Evolutionary conservation across 768 basidiomycete species (phyloP).

Genomic region (Crucibulum laeve): DNA sequence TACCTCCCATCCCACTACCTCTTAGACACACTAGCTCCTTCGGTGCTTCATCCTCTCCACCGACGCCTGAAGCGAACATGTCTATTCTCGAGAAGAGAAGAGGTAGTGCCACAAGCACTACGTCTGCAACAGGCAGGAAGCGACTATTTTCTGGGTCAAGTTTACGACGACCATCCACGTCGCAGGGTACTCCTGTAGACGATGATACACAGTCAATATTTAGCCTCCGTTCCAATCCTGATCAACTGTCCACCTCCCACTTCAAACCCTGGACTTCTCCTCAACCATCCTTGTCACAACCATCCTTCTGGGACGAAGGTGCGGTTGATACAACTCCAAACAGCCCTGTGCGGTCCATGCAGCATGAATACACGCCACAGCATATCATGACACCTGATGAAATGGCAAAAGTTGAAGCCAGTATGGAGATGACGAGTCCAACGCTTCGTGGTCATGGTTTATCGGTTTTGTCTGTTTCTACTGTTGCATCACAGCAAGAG

Average conservation of each 20-base stretch:
- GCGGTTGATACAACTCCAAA: conserved; percentile 27
- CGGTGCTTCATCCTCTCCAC: conserved; percentile 20
- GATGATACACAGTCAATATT: conserved; percentile 55
- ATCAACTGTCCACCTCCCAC: conserved; percentile 21
- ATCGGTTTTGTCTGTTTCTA: too few species aligned
- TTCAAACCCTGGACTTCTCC: conserved; percentile 16
- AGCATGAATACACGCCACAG: conserved; percentile 51
- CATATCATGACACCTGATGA: conserved; percentile 67
- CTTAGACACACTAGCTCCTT: conserved; percentile 27
- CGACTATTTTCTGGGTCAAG: conserved; percentile 65
- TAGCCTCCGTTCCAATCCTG: conserved; percentile 44
- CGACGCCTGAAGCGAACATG: conserved; percentile 12
- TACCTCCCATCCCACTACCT: conserved; percentile 45
- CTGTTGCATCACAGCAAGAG: too few species aligned
- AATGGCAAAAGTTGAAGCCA: conserved; percentile 52
- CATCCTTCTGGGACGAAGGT: conserved; percentile 49
- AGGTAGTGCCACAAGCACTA: conserved; percentile 21
- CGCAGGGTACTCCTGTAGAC: conserved; percentile 33
- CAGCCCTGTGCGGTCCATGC: conserved; percentile 22
- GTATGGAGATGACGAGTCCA: neutral
- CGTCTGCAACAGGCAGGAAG: conserved; percentile 32
- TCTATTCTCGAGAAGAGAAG: conserved; percentile 17
- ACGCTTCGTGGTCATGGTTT: too few species aligned
- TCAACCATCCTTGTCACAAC: conserved; percentile 16
- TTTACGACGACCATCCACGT: conserved; percentile 47